phyloP scores from a whole-genome alignment of 1,284 basidiomycete species.

The Caloboletus firmus region DNA sequence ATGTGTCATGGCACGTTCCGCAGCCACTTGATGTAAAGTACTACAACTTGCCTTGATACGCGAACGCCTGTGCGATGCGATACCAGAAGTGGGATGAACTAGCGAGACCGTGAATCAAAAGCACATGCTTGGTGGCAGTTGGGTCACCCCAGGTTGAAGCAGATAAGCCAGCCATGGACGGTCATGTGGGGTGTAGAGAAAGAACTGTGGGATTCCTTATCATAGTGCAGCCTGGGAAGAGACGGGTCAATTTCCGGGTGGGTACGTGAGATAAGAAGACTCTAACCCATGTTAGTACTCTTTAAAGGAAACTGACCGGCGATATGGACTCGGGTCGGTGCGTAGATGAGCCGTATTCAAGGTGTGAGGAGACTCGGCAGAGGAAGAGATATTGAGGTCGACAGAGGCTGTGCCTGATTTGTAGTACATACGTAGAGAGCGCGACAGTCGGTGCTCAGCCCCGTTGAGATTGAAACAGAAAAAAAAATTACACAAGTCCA shows the following conservation, averaged over 20 bases:
- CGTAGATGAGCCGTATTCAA: too few species aligned
- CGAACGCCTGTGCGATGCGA: constrained; percentile 10
- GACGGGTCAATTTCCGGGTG: neutral
- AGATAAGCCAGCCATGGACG: neutral
- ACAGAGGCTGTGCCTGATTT: constrained; percentile 14
- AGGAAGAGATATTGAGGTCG: neutral
- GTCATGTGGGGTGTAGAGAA: too few species aligned
- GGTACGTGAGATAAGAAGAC: neutral
- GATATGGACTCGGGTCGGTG: too few species aligned
- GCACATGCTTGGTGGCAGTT: constrained; percentile 13
- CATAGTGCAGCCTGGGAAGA: neutral
- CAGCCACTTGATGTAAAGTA: neutral
- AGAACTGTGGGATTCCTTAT: too few species aligned
- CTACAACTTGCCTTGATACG: constrained; percentile 16
- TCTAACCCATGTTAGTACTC: too few species aligned
- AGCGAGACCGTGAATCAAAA: constrained; percentile 20
- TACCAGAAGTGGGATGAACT: constrained; percentile 5
- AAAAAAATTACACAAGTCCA: neutral
- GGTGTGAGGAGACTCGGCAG: too few species aligned
- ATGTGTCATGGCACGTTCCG: neutral
- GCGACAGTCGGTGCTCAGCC: constrained; percentile 12
- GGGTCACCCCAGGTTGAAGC: constrained; percentile 18
- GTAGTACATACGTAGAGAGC: neutral
- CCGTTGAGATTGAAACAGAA: constrained; percentile 14
- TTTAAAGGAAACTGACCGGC: too few species aligned